Evolutionary conservation across 2,329 filamentous ascomycete species (phyloP).

Genomic region (Calonectria fujianensis): DNA sequence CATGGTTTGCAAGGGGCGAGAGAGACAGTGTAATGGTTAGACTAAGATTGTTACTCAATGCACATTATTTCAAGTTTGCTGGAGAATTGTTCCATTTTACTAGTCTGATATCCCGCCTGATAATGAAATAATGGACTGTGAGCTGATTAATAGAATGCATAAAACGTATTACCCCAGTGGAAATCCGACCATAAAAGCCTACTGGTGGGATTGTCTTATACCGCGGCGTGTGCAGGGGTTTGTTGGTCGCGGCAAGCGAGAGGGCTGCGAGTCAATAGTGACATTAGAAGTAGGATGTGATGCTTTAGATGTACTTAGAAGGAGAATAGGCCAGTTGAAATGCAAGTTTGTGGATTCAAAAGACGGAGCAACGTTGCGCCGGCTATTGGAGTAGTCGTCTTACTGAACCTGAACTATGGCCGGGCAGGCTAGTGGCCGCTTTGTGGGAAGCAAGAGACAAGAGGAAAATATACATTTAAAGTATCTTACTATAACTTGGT

Average conservation of each 20-base stretch:
- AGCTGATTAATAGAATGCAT: not conserved
- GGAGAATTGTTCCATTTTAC: not conserved
- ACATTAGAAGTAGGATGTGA: too few relatives aligned
- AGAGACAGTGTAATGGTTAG: not conserved
- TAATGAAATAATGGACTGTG: not conserved
- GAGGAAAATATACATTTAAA: too few relatives aligned
- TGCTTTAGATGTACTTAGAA: too few relatives aligned
- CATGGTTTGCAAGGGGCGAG: not conserved
- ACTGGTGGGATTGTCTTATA: not conserved
- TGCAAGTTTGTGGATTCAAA: too few relatives aligned
- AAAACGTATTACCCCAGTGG: not conserved
- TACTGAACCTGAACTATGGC: too few relatives aligned
- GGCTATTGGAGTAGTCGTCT: too few relatives aligned
- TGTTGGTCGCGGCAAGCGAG: not conserved
- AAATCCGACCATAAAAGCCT: not conserved
- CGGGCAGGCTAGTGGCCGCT: too few relatives aligned
- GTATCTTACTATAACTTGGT: too few relatives aligned
- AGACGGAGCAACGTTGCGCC: too few relatives aligned
- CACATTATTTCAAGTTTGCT: not conserved
- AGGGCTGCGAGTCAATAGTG: too few relatives aligned
- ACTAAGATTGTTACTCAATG: not conserved
- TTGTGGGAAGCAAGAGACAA: too few relatives aligned
- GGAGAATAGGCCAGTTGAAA: too few relatives aligned
- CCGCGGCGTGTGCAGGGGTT: not conserved
- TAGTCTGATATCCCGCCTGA: not conserved